phyloP scores from a whole-genome alignment of 1,139 yeast species.

The Candida smagusa region DNA sequence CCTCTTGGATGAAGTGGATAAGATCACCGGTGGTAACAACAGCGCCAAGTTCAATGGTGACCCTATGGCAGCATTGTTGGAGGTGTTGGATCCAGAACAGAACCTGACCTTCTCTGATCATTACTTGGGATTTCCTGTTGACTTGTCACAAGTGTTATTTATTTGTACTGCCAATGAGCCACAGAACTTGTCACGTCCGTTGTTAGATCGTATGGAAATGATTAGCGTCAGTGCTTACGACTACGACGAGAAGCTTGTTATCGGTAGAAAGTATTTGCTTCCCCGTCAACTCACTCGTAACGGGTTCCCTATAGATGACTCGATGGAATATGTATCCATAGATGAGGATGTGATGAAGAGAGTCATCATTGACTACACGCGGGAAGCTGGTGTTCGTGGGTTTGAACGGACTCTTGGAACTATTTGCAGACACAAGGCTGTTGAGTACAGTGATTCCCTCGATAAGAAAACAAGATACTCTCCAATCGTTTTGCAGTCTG shows the following conservation, averaged over 20 bases:
- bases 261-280: slow-evolving; percentile 66
- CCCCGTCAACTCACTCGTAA: slow-evolving; percentile 78
- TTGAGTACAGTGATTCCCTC: slow-evolving; percentile 57
- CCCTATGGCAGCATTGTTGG: slow-evolving; percentile 87
- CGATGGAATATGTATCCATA: slow-evolving; percentile 29
- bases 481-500: slow-evolving; percentile 38
- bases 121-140: slow-evolving; percentile 84
- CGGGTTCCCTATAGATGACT: slow-evolving; percentile 47
- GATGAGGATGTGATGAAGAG: slow-evolving; percentile 53
- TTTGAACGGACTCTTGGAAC: slow-evolving; percentile 72
- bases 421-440: slow-evolving; percentile 78
- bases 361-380: slow-evolving; percentile 67
- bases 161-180: slow-evolving; percentile 91
- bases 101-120: slow-evolving; percentile 78
- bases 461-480: slow-evolving; percentile 24
- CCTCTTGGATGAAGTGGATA: slow-evolving; percentile 84
- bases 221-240: slow-evolving; percentile 81
- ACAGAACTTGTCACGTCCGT: slow-evolving; percentile 70
- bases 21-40: slow-evolving; percentile 58
- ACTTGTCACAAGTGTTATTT: slow-evolving; percentile 78
- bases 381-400: slow-evolving; percentile 87
- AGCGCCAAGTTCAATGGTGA: slow-evolving; percentile 68
- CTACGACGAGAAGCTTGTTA: slow-evolving; percentile 71
- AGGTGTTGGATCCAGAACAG: slow-evolving; percentile 90
- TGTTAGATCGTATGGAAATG: slow-evolving; percentile 83